These are phyloP conservation scores for Saccharomyces hybrid DNA, from an alignment of 1,139 yeast species.

Conservation along the genomic window DNA sequence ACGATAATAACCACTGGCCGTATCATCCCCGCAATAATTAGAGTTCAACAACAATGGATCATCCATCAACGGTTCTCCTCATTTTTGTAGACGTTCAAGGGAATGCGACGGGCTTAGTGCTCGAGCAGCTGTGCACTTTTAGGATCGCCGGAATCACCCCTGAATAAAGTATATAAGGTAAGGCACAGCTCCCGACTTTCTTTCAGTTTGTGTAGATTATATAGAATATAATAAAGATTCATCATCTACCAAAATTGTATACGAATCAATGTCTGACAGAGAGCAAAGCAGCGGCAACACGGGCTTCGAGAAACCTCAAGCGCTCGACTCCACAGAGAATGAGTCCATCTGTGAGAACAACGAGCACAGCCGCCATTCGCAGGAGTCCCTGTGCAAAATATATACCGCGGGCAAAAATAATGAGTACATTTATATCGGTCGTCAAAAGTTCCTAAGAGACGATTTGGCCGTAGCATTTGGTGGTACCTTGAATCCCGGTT, in stretches of 20 bases:
- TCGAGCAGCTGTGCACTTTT: not conserved
- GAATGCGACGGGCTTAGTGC: not conserved
- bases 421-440: conserved; percentile 65
- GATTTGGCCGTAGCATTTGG: conserved; percentile 53
- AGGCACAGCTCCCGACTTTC: too few relatives aligned
- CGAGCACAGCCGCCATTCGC: not conserved
- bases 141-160: not conserved
- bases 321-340: not conserved
- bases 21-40: not conserved
- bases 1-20: not conserved
- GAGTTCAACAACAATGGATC: not conserved
- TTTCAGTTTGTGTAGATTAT: too few relatives aligned
- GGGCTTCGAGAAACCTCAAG: not conserved
- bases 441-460: conserved; percentile 54
- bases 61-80: not conserved
- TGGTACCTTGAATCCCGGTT: conserved; percentile 54
- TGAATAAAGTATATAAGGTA: not conserved
- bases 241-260: not conserved
- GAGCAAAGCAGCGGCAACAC: conserved; percentile 9
- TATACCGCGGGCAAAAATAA: conserved; percentile 37
- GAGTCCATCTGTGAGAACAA: not conserved
- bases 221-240: too few relatives aligned
- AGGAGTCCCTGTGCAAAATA: conserved; percentile 18
- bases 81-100: not conserved
- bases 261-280: conserved; percentile 9